Evolutionary conservation across 257 asterid genomes (phyloP).

Genomic region (Solanum virginianum): DNA sequence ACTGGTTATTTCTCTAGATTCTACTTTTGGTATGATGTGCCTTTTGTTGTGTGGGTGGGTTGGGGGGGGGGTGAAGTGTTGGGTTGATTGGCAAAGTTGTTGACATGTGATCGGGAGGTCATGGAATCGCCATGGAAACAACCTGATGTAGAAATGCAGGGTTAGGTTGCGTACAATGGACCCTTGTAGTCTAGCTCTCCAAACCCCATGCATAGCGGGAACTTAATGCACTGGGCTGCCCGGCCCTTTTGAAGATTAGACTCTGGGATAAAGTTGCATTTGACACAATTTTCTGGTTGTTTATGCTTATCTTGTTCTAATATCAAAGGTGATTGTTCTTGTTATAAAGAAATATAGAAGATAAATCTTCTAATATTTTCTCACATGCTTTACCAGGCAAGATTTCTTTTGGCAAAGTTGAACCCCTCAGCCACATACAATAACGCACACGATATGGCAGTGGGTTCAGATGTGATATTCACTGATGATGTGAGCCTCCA

Average conservation of each 20-base stretch:
- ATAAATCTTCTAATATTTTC: not conserved
- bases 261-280: not conserved
- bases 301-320: not conserved
- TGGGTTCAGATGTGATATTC: slow-evolving; percentile 81
- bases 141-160: not conserved
- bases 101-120: not conserved
- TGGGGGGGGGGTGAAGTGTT: not conserved
- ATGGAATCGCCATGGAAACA: not conserved
- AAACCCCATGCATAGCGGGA: not conserved
- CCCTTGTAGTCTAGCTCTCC: not conserved
- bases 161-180: not conserved
- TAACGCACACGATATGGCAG: slow-evolving; percentile 66
- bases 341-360: not conserved
- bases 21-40: not conserved
- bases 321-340: not conserved
- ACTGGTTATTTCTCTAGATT: not conserved
- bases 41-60: not conserved
- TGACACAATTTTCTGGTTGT: not conserved
- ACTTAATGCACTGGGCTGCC: not conserved
- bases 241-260: not conserved
- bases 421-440: slow-evolving; percentile 94
- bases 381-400: slow-evolving; percentile 49
- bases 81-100: not conserved
- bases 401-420: slow-evolving; percentile 91
- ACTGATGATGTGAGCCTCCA: slow-evolving; percentile 93